These are phyloP conservation scores for Russula abietina DNA, from an alignment of 768 basidiomycete species.

Conservation along the genomic window DNA sequence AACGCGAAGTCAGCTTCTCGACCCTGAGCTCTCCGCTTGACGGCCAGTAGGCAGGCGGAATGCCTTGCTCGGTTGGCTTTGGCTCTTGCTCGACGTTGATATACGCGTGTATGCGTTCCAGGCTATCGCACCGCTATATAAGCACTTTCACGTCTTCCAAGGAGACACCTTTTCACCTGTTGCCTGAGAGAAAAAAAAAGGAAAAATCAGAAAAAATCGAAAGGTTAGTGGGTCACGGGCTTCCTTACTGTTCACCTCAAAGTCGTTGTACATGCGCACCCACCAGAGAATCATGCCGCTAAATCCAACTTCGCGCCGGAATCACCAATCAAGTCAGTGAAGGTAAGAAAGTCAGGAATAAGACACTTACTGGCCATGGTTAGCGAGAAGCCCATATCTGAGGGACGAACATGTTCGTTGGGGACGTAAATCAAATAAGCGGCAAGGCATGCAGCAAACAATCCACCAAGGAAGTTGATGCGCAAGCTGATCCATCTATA, in stretches of 20 bases:
- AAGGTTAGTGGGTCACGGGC: no score
- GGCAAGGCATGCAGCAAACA: conserved; percentile 46
- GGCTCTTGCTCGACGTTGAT: conserved; percentile 53
- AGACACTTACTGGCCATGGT: conserved; percentile 37
- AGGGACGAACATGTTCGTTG: conserved; percentile 34
- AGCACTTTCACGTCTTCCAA: background rate
- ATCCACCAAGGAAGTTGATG: conserved; percentile 52
- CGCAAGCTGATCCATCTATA: conserved; percentile 45
- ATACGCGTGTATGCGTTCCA: conserved; percentile 51
- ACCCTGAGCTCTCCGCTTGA: conserved; percentile 48
- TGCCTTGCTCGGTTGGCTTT: conserved; percentile 34
- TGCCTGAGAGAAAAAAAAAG: conserved; percentile 25
- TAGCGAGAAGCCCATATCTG: conserved; percentile 37
- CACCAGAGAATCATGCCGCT: conserved; percentile 49
- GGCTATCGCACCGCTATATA: conserved; percentile 27
- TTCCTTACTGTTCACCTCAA: conserved; percentile 40
- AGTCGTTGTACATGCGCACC: conserved; percentile 41
- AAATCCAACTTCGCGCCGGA: conserved; percentile 40
- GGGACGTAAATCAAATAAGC: conserved; percentile 50
- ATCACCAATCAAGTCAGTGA: background rate
- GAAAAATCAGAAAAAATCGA: background rate
- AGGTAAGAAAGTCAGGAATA: no score
- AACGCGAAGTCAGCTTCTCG: conserved; percentile 47
- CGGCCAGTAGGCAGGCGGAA: conserved; percentile 64
- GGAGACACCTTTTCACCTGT: conserved; percentile 27